Evolutionary conservation across 2,329 filamentous ascomycete genomes (phyloP).

Genomic region (Sodiomyces alkalinus): DNA sequence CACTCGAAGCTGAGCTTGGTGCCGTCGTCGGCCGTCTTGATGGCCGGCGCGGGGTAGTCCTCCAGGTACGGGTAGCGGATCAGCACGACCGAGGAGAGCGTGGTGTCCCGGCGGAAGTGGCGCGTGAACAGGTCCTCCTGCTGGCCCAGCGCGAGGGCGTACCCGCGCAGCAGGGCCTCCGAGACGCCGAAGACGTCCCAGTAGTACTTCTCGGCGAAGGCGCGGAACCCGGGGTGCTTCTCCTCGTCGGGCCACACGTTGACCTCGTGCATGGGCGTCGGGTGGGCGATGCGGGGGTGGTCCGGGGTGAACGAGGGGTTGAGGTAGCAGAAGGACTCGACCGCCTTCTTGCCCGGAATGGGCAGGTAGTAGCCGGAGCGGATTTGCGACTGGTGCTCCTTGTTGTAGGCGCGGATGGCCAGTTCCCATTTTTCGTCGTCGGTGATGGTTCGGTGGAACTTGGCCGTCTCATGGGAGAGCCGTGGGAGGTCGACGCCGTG

Average conservation of each 20-base stretch:
- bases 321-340: constrained; percentile 2
- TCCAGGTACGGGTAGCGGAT: constrained; percentile 6
- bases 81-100: constrained; percentile 7
- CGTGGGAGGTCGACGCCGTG: constrained; percentile 5
- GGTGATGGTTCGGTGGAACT: constrained; percentile 5
- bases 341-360: constrained; percentile 2
- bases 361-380: constrained; percentile 3
- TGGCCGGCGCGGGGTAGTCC: constrained; percentile 5
- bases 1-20: constrained; percentile 7
- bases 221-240: constrained; percentile 6
- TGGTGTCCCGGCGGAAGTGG: constrained; percentile 4
- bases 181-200: constrained; percentile 5
- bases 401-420: constrained; percentile 5
- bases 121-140: constrained; percentile 5
- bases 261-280: constrained; percentile 6
- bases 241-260: constrained; percentile 6
- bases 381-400: constrained; percentile 3
- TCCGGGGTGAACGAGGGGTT: constrained; percentile 3
- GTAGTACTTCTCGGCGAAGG: constrained; percentile 6
- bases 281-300: constrained; percentile 3
- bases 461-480: constrained; percentile 4
- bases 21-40: constrained; percentile 7
- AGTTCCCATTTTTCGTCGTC: constrained; percentile 5
- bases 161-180: constrained; percentile 4
- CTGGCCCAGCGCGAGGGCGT: constrained; percentile 4